phyloP scores from a whole-genome alignment of 2,329 filamentous ascomycete genomes.

The Nannizzia gypsea region DNA sequence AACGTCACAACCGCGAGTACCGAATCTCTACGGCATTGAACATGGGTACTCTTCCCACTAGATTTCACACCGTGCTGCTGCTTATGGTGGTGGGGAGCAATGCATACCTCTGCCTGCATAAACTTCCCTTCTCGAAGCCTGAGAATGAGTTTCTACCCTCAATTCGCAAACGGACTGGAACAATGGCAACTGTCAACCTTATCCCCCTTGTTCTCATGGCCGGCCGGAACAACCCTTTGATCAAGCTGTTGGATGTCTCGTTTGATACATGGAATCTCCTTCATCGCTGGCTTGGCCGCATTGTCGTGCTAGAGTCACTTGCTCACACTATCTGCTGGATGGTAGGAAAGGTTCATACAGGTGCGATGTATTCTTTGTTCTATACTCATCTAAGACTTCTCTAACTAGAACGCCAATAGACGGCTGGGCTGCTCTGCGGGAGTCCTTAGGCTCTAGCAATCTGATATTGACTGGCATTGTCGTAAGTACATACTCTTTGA shows the following conservation, averaged over 20 bases:
- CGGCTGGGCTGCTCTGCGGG: constrained; percentile 28
- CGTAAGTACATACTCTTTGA: constrained; percentile 32
- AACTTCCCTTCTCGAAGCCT: constrained; percentile 27
- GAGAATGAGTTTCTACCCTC: constrained; percentile 26
- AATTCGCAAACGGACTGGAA: constrained; percentile 34
- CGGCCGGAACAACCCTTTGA: constrained; percentile 30
- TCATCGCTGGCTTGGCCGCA: constrained; percentile 64
- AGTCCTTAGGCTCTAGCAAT: constrained; percentile 21
- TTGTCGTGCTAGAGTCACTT: constrained; percentile 56
- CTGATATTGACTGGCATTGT: constrained; percentile 35
- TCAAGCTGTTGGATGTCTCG: constrained; percentile 24
- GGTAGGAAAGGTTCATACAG: constrained; percentile 49
- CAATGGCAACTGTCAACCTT: constrained; percentile 27
- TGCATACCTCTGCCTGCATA: constrained; percentile 40
- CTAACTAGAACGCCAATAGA: constrained; percentile 13
- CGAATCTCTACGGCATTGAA: constrained; percentile 34
- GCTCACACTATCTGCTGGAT: constrained; percentile 63
- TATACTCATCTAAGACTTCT: neutral
- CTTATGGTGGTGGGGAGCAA: constrained; percentile 33
- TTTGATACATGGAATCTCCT: constrained; percentile 41
- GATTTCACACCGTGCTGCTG: constrained; percentile 35
- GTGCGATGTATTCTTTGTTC: constrained; percentile 34
- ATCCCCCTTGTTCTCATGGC: constrained; percentile 29
- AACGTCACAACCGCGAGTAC: constrained; percentile 36
- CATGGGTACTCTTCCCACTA: constrained; percentile 36